Evolutionary conservation across 768 basidiomycete species (phyloP).

Genomic region (Mycena metata): DNA sequence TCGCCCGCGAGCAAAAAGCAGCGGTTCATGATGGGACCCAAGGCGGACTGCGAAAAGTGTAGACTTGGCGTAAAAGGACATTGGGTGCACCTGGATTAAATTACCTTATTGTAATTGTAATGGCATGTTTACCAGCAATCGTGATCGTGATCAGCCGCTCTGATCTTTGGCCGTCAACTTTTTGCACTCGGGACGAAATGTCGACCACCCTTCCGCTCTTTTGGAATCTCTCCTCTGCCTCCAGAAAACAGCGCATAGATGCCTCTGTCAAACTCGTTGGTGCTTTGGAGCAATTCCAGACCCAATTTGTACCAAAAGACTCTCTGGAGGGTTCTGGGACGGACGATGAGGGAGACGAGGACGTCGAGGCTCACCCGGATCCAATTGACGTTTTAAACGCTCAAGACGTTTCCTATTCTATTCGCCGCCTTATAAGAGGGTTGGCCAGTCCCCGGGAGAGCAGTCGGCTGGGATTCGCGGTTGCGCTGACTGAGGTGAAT

Average conservation of each 20-base stretch:
- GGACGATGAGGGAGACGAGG: slow-evolving; percentile 64
- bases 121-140: slow-evolving; percentile 8
- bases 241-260: slow-evolving; percentile 83
- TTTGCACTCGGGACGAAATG: slow-evolving; percentile 55
- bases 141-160: slow-evolving; percentile 6
- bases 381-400: slow-evolving; percentile 79
- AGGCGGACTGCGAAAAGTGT: slow-evolving; percentile 49
- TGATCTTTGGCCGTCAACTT: slow-evolving; percentile 6
- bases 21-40: slow-evolving; percentile 51
- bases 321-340: slow-evolving; percentile 45
- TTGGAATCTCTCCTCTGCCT: slow-evolving; percentile 91
- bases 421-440: slow-evolving; percentile 88
- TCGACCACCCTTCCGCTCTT: slow-evolving; percentile 93
- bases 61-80: slow-evolving; percentile 70
- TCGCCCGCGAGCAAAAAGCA: slow-evolving; percentile 38
- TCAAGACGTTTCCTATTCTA: slow-evolving; percentile 93
- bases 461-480: slow-evolving; percentile 94
- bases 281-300: slow-evolving; percentile 89
- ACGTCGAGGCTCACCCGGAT: slow-evolving; percentile 56
- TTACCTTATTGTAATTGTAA: slow-evolving; percentile 3
- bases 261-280: slow-evolving; percentile 88
- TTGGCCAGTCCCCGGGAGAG: slow-evolving; percentile 94
- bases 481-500: slow-evolving; percentile 93
- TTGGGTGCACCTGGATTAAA: slow-evolving; percentile 74
- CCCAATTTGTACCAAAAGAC: slow-evolving; percentile 66